Conservation (phyloP, 345 rosid species). For the Eutrema heterophyllum region DNA sequence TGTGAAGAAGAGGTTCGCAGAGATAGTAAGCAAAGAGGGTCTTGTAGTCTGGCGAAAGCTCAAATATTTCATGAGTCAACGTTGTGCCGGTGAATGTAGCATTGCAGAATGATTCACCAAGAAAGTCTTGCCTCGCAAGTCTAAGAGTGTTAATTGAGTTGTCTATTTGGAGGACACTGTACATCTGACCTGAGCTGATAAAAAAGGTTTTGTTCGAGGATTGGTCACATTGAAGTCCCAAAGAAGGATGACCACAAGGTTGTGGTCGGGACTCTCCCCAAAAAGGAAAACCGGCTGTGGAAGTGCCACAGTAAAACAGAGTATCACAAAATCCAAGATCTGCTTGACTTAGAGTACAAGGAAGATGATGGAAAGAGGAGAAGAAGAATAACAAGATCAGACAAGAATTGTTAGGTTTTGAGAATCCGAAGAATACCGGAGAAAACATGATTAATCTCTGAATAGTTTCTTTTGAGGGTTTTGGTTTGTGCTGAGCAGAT, state of each 20-base stretch:
- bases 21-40: constrained; percentile 1
- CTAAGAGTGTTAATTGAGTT: background rate
- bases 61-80: no score
- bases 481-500: no score
- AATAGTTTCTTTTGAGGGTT: no score
- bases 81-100: no score
- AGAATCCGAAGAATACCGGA: no score
- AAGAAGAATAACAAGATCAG: no score
- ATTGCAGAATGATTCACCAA: background rate
- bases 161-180: background rate
- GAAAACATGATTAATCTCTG: no score
- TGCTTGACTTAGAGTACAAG: no score
- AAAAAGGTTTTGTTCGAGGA: background rate
- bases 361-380: no score
- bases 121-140: constrained; percentile 24
- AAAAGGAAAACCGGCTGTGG: constrained; percentile 38
- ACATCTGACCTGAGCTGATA: background rate
- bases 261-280: background rate
- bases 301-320: constrained; percentile 24
- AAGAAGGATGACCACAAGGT: constrained; percentile 32
- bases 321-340: no score
- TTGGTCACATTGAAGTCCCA: constrained; percentile 21
- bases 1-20: background rate
- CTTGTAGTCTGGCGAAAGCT: no score
- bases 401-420: no score